phyloP scores from a whole-genome alignment of 2,329 filamentous ascomycete species.

The Nothopassalora personata region DNA sequence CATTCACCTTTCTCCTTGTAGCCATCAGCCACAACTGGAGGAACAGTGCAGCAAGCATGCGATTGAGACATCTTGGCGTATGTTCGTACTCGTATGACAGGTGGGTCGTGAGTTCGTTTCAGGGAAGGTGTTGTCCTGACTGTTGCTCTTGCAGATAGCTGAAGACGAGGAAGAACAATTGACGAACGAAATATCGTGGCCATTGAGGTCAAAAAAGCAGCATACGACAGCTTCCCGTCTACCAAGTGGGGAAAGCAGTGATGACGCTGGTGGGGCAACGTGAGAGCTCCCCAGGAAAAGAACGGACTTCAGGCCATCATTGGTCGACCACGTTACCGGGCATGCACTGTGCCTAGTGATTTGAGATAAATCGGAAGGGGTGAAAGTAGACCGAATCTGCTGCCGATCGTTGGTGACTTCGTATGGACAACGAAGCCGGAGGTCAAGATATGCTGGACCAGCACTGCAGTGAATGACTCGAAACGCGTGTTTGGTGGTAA shows the following conservation, averaged over 20 bases:
- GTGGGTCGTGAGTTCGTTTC: neutral
- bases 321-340: neutral
- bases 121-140: neutral
- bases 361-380: neutral
- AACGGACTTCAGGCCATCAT: neutral
- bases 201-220: neutral
- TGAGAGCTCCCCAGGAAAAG: neutral
- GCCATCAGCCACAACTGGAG: constrained; percentile 43
- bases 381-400: neutral
- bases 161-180: neutral
- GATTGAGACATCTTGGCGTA: constrained; percentile 30
- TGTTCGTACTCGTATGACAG: constrained; percentile 1
- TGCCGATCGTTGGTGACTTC: neutral
- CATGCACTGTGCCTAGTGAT: neutral
- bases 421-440: too few species aligned
- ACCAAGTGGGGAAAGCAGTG: neutral
- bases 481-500: too few species aligned
- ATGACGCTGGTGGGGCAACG: neutral
- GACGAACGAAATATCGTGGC: neutral
- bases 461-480: too few species aligned
- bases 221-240: neutral
- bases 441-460: too few species aligned
- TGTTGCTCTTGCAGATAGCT: neutral
- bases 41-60: constrained; percentile 45
- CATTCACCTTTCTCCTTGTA: constrained; percentile 57